Percentiles rank a stretch among this genome's conserved stretches.
Conservation (phyloP, 805 yeast species). For the Schwanniomyces polymorphus region DNA sequence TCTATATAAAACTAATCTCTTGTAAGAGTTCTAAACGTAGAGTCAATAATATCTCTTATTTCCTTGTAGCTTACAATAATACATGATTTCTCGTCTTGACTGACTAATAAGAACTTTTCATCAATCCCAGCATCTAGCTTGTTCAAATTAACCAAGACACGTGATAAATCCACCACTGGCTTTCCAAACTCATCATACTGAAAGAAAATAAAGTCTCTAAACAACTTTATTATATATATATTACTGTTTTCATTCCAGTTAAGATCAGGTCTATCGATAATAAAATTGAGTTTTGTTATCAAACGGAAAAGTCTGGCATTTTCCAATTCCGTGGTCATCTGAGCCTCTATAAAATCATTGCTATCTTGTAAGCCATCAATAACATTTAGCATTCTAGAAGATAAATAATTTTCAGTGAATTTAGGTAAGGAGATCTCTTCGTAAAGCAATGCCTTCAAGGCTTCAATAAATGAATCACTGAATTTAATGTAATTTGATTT, state of each 20-base stretch:
- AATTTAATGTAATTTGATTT: conserved; percentile 18
- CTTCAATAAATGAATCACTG: conserved; percentile 46
- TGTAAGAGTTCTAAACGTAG: conserved; percentile 57
- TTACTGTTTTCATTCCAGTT: conserved; percentile 76
- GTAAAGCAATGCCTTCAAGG: conserved; percentile 32
- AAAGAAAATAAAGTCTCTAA: conserved; percentile 83
- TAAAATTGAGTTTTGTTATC: conserved; percentile 75
- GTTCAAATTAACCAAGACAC: conserved; percentile 75
- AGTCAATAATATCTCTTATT: conserved; percentile 67
- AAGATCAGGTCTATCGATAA: conserved; percentile 71
- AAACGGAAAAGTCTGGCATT: conserved; percentile 85
- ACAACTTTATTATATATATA: conserved; percentile 59
- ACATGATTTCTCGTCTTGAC: conserved; percentile 84
- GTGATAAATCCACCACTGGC: conserved; percentile 79
- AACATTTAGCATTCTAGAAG: conserved; percentile 40
- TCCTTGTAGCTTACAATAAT: conserved; percentile 84
- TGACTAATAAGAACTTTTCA: conserved; percentile 76
- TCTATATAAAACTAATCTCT: conserved; percentile 9
- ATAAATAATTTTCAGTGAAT: conserved; percentile 24
- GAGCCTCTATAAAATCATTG: conserved; percentile 60
- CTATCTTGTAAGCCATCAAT: conserved; percentile 51
- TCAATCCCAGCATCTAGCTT: conserved; percentile 91
- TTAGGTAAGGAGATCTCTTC: conserved; percentile 23
- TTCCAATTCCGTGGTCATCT: conserved; percentile 73
- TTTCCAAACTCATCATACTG: conserved; percentile 76